Base-by-base conservation (phyloP, 768 basidiomycete genomes). In the Xerocomellus dryophilus region DNA sequence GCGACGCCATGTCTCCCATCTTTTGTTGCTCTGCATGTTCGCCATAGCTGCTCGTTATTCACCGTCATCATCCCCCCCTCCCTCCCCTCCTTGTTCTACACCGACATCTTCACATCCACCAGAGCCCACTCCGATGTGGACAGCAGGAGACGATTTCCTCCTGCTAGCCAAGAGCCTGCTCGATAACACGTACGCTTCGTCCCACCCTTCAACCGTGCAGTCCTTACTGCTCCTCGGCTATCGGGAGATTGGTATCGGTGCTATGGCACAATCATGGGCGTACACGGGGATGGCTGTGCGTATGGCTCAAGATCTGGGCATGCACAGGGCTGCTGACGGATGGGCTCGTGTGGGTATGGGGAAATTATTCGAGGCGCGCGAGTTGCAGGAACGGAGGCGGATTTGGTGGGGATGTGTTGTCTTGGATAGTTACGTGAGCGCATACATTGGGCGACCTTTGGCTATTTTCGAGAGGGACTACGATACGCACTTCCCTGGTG, bases 261-360 rank as follows among this genome's bases (percentile, higher is more conserved):
- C 89, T 17, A 95, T 93, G 91, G 86, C 87, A 8, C 83, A 87
- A 68, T 86, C 89, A 31, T 95, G 92, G 93, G 79, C 84, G 10
- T 91, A 87, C 64, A 80, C 85, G 18, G 91, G 92, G 11, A 89
- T 91, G 86, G 91, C 88, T 0, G 85, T 94, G 35, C 80, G 93
- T n/a, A 93, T 94, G 90, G 90, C 90, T 15, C 90, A 91, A 70
- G 90, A 93, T 69, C 69, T 93, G 50, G 90, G 90, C 8, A 81
- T 93, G 80, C 90, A 93, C 63, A 80, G 88, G 34, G 80, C 78
- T 59, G 87, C 91, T 29, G 90, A 92, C 64, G 82, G 84, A 27
- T 93, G 90, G 90, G 79, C 80, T 18, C 71, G 84, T 25, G 80
- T 67, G 51, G 81, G 76, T 15, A 75, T 83, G 50, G 84, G 84